Evolutionary conservation across 2,329 filamentous ascomycete genomes (phyloP).

Genomic region (Botrytis paeoniae): DNA sequence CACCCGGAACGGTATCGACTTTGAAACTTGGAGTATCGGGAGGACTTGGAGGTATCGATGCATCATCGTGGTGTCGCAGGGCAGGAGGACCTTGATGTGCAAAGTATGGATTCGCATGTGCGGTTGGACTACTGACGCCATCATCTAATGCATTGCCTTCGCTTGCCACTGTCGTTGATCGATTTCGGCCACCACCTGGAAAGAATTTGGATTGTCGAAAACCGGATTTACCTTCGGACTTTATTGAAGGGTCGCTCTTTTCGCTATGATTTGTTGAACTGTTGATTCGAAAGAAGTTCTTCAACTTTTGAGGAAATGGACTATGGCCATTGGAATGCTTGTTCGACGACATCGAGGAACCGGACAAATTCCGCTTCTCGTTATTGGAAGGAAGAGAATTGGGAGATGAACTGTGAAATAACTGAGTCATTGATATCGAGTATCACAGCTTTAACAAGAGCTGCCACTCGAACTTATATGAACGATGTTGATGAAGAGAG

Average conservation of each 20-base stretch:
- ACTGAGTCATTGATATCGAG: conserved; percentile 33
- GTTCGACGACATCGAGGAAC: conserved; percentile 42
- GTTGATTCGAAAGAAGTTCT: conserved; percentile 70
- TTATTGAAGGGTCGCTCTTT: conserved; percentile 40
- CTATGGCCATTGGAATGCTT: conserved; percentile 52
- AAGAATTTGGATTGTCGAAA: conserved; percentile 88
- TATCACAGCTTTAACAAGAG: conserved; percentile 33
- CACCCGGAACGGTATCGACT: conserved; percentile 64
- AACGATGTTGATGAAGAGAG: not conserved
- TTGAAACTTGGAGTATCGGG: conserved; percentile 83
- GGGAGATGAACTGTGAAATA: conserved; percentile 34
- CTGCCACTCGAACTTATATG: conserved; percentile 28
- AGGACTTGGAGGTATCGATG: conserved; percentile 87
- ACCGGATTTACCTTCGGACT: conserved; percentile 43
- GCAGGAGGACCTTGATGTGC: conserved; percentile 92
- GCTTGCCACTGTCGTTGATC: conserved; percentile 86
- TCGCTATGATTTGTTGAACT: conserved; percentile 41
- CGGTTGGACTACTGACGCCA: conserved; percentile 84
- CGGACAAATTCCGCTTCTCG: conserved; percentile 38
- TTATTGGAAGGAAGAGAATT: conserved; percentile 29
- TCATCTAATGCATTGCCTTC: conserved; percentile 91
- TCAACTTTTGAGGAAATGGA: conserved; percentile 66
- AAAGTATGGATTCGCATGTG: conserved; percentile 95
- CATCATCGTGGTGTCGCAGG: conserved; percentile 90
- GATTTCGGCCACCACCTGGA: conserved; percentile 79